Evolutionary conservation across 169 alveolate genomes (phyloP), one percentile per base, ranked within the genome.

Genomic region (Cryptosporidium ubiquitum): DNA sequence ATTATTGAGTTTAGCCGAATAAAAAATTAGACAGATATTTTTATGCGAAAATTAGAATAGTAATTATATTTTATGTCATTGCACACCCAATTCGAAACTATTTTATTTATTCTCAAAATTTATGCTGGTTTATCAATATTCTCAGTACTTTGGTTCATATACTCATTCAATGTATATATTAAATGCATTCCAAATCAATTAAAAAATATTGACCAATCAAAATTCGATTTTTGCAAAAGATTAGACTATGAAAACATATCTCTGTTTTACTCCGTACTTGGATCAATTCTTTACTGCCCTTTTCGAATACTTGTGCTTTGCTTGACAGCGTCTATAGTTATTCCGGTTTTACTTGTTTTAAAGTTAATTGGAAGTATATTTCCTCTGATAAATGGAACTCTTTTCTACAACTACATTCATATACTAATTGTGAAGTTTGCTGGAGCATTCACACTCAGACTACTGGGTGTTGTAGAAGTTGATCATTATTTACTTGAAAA

Each of bases 271-370:
- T 74, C 70, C 5, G 29, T 74, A 5, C 52, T 74, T 40, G 86
- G 71, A n/a, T 52, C 86, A 37, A 31, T 74, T 31, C 29, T 74
- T 55, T 74, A 49, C 16, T 55, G 86, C 86, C 86, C 86, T 7
- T n/a, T 58, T 33, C 69, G 86, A 35, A 39, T 74, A 35, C 14
- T 64, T 64, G 5, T 10, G 23, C 18, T 74, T 4, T 12, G 61
- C 23, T 40, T 52, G 10, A 29, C 60, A 58, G 37, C 70, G 18
- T 35, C 31, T 18, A 5, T 74, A 4, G 26, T 58, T 9, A 29
- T 74, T n/a, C 12, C 55, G 23, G n/a, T 37, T 55, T 51, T 74
- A 74, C 20, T 74, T 9, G 0, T 58, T 58, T 58, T 74, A 18
- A 74, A 52, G 18, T 31, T 64, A n/a, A 74, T 74, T 31, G 64